Evolutionary conservation across 495 filamentous ascomycete genomes (phyloP), one percentile per base, ranked within the genome.

Genomic region (Talaromyces adpressus): DNA sequence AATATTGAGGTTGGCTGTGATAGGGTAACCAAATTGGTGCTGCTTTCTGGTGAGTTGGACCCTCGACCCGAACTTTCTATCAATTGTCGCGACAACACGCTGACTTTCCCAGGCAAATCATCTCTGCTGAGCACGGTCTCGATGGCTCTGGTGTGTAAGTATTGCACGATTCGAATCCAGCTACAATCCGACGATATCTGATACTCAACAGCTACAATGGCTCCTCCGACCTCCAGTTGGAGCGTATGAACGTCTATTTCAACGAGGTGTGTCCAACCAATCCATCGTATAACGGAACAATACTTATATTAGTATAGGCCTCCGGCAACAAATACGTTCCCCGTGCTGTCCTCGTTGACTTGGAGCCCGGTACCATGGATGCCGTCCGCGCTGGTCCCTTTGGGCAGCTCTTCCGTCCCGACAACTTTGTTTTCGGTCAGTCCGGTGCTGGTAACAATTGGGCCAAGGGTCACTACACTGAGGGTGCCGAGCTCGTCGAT

Each of bases 171-270:
- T 41, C 12, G 7, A 39, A 11, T 25, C 11, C 45, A 41, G 25
- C 16, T 47, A 20, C 27, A 16, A 30, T 7, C 30, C 32, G 32
- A 12, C 22, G 4, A 25, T 39, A 16, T 32, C 60, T 34, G 34
- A 59, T 61, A 25, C 57, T 72, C 76, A 65, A 75, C 69, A 98
- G 93, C 63, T 98, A 97, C 86, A 93, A 93, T 79, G 94, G 95
- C 71, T 90, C 91, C 67, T 97, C 93, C 60, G 94, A 98, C 80
- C 92, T 99, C 75, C 94, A 99, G 85, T 85, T 97, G 65, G 94
- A 99, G 89, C 93, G 94, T 73, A 97, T 99, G 93, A 99, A 93
- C 82, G 94, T 99, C 78, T 99, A 99, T 88, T 99, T 99, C 87
- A 99, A 97, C 83, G 91, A 98, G 90, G 93, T 97, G 77, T 62